Percentiles rank a stretch among this genome's conserved stretches.
Evolutionary conservation across 208 protist species (phyloP).

Genomic region (Acanthamoeba castellanii): DNA sequence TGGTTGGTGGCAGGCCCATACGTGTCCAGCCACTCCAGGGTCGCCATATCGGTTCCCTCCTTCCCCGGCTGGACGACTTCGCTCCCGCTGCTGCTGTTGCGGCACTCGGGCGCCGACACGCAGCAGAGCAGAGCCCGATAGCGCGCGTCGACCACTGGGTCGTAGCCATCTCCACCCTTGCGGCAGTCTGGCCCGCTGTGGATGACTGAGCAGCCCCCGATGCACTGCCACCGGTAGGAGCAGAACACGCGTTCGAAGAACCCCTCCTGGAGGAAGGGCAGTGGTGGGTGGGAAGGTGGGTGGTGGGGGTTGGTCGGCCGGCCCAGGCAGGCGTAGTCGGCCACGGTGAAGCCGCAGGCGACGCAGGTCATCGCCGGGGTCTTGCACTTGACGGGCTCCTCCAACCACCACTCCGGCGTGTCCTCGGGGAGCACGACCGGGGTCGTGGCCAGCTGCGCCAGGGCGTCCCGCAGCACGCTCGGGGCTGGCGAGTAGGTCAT

Average conservation of each 20-base stretch:
- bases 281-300: not conserved
- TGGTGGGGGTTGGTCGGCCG: not conserved
- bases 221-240: not conserved
- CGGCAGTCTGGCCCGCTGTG: not conserved
- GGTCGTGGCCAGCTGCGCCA: not conserved
- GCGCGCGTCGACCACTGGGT: not conserved
- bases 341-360: not conserved
- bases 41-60: conserved; percentile 1
- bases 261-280: not conserved
- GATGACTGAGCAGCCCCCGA: not conserved
- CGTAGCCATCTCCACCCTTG: not conserved
- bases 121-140: conserved; percentile 1
- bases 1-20: conserved; percentile 7
- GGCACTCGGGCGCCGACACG: not conserved
- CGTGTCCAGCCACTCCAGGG: not conserved
- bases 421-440: too few relatives aligned
- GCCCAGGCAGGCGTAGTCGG: not conserved
- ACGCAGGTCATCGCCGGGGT: not conserved
- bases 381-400: not conserved
- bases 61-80: not conserved
- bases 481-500: not conserved
- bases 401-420: not conserved
- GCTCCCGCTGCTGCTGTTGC: not conserved
- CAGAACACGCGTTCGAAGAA: conserved; percentile 15
- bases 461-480: not conserved